Conservation (phyloP, 78 protist species). For the Dictyostelium brefeldianum region DNA sequence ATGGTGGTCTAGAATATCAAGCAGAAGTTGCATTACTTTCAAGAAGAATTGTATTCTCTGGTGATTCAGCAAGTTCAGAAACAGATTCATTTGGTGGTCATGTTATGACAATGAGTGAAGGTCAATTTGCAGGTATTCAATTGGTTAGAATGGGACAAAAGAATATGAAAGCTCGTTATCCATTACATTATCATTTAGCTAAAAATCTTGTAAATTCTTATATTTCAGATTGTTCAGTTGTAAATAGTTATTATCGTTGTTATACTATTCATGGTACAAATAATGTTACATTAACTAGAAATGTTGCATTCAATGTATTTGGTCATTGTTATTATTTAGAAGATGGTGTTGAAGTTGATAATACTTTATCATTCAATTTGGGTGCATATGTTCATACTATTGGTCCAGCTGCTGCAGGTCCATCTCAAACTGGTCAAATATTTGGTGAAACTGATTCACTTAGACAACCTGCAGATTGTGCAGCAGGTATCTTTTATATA, state of each 20-base stretch:
- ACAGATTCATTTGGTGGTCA: constrained; percentile 63
- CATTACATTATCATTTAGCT: constrained; percentile 83
- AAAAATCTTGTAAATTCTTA: constrained; percentile 16
- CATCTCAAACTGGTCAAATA: constrained; percentile 55
- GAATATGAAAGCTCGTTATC: constrained; percentile 82
- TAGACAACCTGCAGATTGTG: constrained; percentile 84
- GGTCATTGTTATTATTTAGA: constrained; percentile 89
- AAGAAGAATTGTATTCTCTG: constrained; percentile 59
- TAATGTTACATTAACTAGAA: constrained; percentile 17
- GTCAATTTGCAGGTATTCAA: constrained; percentile 75
- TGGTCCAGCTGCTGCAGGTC: constrained; percentile 73
- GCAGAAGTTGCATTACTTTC: constrained; percentile 85
- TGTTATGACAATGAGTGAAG: constrained; percentile 53
- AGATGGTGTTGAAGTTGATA: constrained; percentile 88
- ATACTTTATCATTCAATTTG: constrained; percentile 73
- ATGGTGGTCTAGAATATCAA: constrained; percentile 85
- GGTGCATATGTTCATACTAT: constrained; percentile 84
- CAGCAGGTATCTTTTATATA: constrained; percentile 89
- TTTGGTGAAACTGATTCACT: constrained; percentile 14
- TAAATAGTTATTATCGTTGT: constrained; percentile 69
- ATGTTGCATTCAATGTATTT: constrained; percentile 80
- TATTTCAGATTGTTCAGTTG: constrained; percentile 57
- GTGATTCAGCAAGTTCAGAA: constrained; percentile 38
- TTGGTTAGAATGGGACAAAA: constrained; percentile 84
- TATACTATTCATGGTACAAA: constrained; percentile 86